These are phyloP conservation scores for Leccinum holopus DNA, from an alignment of 1,284 basidiomycete genomes.

Conservation along the genomic window DNA sequence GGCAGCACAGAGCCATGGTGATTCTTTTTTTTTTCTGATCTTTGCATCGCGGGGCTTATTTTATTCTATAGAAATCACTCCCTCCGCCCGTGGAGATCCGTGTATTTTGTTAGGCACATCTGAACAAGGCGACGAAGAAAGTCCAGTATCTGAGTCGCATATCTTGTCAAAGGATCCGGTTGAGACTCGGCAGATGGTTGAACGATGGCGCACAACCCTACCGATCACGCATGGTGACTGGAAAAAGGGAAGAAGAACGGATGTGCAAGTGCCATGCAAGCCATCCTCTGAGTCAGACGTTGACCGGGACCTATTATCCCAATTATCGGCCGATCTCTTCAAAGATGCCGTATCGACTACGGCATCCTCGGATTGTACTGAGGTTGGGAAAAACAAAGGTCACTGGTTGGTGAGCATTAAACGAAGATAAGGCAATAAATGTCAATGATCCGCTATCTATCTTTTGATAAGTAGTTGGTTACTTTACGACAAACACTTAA, in stretches of 20 bases:
- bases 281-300: slow-evolving; percentile 8
- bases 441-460: not conserved
- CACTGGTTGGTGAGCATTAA: slow-evolving; percentile 35
- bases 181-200: slow-evolving; percentile 33
- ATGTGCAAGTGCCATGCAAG: slow-evolving; percentile 8
- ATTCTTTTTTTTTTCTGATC: not conserved
- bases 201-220: slow-evolving; percentile 31
- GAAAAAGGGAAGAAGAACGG: slow-evolving; percentile 17
- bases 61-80: slow-evolving; percentile 19
- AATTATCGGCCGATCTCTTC: slow-evolving; percentile 28
- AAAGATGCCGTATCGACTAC: slow-evolving; percentile 28
- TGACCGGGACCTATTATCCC: slow-evolving; percentile 17
- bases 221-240: slow-evolving; percentile 16
- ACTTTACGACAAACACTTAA: not conserved
- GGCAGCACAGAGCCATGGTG: slow-evolving; percentile 36
- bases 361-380: slow-evolving; percentile 35
- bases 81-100: slow-evolving; percentile 22
- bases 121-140: slow-evolving; percentile 21
- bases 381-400: slow-evolving; percentile 32
- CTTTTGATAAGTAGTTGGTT: not conserved
- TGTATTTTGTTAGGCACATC: slow-evolving; percentile 18
- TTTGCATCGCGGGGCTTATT: not conserved
- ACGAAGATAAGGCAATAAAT: slow-evolving; percentile 16
- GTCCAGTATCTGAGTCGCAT: slow-evolving; percentile 14
- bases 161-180: slow-evolving; percentile 25